These are phyloP conservation scores for Biscogniauxia mediterranea DNA, from an alignment of 2,329 filamentous ascomycete species.

Conservation along the genomic window DNA sequence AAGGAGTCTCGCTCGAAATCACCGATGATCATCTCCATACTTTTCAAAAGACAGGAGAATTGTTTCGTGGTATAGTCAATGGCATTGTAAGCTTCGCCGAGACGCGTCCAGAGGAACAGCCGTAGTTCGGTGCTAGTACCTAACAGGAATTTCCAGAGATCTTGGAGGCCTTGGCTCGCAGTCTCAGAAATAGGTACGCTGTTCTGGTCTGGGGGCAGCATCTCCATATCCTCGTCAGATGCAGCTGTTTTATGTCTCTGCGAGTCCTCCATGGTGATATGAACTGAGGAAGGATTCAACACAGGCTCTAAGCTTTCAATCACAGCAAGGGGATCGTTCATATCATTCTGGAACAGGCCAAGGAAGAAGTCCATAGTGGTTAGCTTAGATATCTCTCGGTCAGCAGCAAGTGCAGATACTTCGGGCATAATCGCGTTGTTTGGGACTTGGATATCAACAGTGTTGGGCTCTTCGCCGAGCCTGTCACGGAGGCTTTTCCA, in stretches of 20 bases:
- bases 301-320: slow-evolving; percentile 94
- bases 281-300: slow-evolving; percentile 67
- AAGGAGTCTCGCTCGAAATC: slow-evolving; percentile 63
- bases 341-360: slow-evolving; percentile 80
- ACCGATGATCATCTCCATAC: slow-evolving; percentile 76
- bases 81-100: slow-evolving; percentile 83
- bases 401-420: slow-evolving; percentile 77
- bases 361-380: slow-evolving; percentile 97
- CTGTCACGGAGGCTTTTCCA: slow-evolving; percentile 58
- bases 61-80: slow-evolving; percentile 87
- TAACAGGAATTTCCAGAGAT: slow-evolving; percentile 83
- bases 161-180: slow-evolving; percentile 59
- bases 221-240: slow-evolving; percentile 13
- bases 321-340: slow-evolving; percentile 75
- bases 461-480: slow-evolving; percentile 39
- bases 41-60: slow-evolving; percentile 80
- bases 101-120: slow-evolving; percentile 83
- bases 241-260: slow-evolving; percentile 19
- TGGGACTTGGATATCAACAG: slow-evolving; percentile 57
- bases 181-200: slow-evolving; percentile 48
- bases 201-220: slow-evolving; percentile 18
- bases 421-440: slow-evolving; percentile 91
- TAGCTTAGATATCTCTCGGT: slow-evolving; percentile 86
- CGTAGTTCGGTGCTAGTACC: slow-evolving; percentile 79
- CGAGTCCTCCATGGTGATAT: slow-evolving; percentile 28